Conservation (phyloP, 78 protist genomes). For the Guillardia theta region DNA sequence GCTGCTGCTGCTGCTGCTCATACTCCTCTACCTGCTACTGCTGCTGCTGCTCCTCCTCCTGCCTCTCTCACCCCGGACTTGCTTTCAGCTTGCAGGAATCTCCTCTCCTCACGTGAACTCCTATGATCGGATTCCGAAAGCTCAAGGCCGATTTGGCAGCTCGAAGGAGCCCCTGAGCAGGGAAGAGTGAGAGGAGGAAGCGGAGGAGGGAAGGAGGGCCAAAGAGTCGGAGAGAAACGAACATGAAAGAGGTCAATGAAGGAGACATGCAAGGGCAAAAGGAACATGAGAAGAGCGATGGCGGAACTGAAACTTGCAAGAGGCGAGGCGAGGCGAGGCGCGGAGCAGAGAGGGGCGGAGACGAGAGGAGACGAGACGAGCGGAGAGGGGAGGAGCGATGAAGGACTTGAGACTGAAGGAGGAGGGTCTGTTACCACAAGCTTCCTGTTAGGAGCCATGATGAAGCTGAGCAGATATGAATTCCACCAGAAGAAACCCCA, state of each 20-base stretch:
- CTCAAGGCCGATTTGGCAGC: no score
- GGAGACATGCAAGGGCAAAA: background rate
- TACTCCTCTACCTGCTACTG: no score
- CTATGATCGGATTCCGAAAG: background rate
- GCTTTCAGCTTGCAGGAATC: constrained; percentile 33
- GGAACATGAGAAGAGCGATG: background rate
- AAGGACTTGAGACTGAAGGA: background rate
- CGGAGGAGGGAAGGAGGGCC: background rate
- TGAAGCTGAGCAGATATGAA: background rate
- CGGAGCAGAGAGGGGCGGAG: background rate
- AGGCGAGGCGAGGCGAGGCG: background rate
- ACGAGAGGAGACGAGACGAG: background rate
- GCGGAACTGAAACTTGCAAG: background rate
- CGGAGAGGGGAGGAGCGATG: background rate
- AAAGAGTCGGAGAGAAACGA: background rate
- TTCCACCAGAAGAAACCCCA: background rate
- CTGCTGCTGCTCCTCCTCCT: no score
- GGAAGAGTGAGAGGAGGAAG: background rate
- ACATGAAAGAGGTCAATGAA: background rate
- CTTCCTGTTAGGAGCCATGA: background rate
- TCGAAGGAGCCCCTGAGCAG: no score
- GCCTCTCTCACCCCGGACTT: background rate
- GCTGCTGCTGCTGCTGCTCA: no score
- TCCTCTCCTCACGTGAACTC: background rate
- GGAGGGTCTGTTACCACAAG: background rate